These are phyloP conservation scores for Epichloe sylvatica DNA, from an alignment of 2,329 filamentous ascomycete species.

Conservation along the genomic window DNA sequence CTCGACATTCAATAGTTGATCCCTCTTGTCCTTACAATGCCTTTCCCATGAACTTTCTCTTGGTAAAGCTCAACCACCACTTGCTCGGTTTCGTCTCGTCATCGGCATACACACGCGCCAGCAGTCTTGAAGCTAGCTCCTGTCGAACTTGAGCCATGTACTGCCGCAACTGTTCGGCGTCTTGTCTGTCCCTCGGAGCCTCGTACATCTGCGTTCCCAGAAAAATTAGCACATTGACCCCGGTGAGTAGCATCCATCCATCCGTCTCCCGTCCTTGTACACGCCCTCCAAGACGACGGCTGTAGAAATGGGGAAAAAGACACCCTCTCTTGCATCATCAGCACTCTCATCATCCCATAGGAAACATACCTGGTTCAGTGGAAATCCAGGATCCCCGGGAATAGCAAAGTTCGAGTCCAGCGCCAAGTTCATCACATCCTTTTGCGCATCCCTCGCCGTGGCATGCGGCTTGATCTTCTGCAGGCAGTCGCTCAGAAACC, in stretches of 20 bases:
- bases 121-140: slow-evolving; percentile 69
- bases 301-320: no score
- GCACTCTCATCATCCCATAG: not conserved
- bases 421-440: slow-evolving; percentile 81
- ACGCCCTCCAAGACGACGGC: no score
- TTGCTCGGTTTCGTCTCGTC: slow-evolving; percentile 56
- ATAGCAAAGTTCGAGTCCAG: slow-evolving; percentile 87
- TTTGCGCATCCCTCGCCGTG: slow-evolving; percentile 41
- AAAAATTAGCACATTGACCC: not conserved
- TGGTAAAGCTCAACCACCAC: slow-evolving; percentile 98
- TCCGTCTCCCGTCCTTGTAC: no score
- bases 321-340: not conserved
- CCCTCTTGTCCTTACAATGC: slow-evolving; percentile 41
- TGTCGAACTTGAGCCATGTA: slow-evolving; percentile 89
- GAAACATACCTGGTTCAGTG: slow-evolving; percentile 67
- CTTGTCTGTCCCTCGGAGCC: slow-evolving; percentile 69
- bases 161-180: slow-evolving; percentile 75
- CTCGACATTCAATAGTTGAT: not conserved
- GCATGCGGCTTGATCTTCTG: slow-evolving; percentile 70
- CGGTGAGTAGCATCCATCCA: not conserved
- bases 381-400: slow-evolving; percentile 84
- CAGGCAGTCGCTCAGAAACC: slow-evolving; percentile 85
- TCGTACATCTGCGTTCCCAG: slow-evolving; percentile 57
- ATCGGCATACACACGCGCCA: slow-evolving; percentile 79
- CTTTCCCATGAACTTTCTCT: slow-evolving; percentile 99